Evolutionary conservation across 140 eudicot genomes (phyloP).

Genomic region (Erigeron philadelphicus): DNA sequence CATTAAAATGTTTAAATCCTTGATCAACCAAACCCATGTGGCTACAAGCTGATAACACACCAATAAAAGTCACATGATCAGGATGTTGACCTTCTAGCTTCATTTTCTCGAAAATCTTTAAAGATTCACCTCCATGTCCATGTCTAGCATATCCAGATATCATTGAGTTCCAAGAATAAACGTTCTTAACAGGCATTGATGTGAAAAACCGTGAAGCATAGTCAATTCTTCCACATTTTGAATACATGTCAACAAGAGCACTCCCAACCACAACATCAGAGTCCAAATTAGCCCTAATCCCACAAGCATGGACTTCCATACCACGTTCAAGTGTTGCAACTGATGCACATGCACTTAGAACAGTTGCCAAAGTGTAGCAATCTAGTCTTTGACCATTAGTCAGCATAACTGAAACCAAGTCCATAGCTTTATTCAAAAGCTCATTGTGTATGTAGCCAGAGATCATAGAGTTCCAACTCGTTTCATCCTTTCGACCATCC

Average conservation of each 20-base stretch:
- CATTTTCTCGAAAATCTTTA: conserved; percentile 52
- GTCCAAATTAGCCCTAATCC: conserved; percentile 61
- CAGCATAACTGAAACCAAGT: conserved; percentile 60
- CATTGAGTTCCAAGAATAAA: conserved; percentile 91
- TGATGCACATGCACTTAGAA: conserved; percentile 95
- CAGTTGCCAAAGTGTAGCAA: conserved; percentile 78
- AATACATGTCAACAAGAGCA: conserved; percentile 82
- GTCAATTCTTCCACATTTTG: conserved; percentile 88
- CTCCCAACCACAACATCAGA: conserved; percentile 84
- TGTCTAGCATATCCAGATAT: conserved; percentile 89
- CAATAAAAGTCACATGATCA: conserved; percentile 84
- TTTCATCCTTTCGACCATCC: conserved; percentile 57
- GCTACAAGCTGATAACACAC: conserved; percentile 89
- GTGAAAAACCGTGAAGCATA: conserved; percentile 64
- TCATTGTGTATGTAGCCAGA: conserved; percentile 78
- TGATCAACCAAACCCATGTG: conserved; percentile 70
- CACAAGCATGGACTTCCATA: conserved; percentile 92
- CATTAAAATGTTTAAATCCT: conserved; percentile 64
- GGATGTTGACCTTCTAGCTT: conserved; percentile 53
- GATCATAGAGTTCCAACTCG: conserved; percentile 83
- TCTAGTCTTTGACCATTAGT: conserved; percentile 67
- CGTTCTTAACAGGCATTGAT: conserved; percentile 54
- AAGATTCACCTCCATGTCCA: conserved; percentile 66
- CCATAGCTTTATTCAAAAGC: conserved; percentile 55
- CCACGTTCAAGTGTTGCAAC: conserved; percentile 92